Evolutionary conservation across 495 filamentous ascomycete species (phyloP).

Genomic region (Patellaria atrata): DNA sequence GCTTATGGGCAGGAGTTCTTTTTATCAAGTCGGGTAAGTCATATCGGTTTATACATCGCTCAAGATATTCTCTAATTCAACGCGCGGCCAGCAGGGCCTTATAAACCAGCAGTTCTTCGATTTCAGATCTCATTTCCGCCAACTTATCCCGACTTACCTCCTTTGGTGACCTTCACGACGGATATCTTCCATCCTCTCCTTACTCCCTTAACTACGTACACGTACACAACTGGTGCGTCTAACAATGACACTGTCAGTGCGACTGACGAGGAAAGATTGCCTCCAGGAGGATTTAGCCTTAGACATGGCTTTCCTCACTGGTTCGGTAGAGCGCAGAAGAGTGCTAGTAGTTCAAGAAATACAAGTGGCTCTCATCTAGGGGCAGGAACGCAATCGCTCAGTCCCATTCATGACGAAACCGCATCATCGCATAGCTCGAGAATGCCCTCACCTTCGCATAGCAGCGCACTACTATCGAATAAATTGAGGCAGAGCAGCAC

Average conservation of each 20-base stretch:
- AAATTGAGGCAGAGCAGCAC: too few relatives aligned
- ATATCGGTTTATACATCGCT: neutral
- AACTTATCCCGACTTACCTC: slow-evolving; percentile 63
- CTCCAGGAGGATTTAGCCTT: slow-evolving; percentile 77
- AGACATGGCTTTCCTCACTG: slow-evolving; percentile 80
- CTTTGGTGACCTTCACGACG: slow-evolving; percentile 70
- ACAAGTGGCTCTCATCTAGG: slow-evolving; percentile 21
- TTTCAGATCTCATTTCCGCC: slow-evolving; percentile 81
- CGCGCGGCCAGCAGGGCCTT: slow-evolving; percentile 64
- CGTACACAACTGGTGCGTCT: slow-evolving; percentile 62
- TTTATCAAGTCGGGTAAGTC: slow-evolving; percentile 84
- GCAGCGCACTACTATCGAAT: too few relatives aligned
- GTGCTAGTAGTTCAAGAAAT: slow-evolving; percentile 18
- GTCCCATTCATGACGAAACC: slow-evolving; percentile 3
- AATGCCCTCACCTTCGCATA: too few relatives aligned
- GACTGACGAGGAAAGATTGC: slow-evolving; percentile 63
- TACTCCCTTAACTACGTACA: slow-evolving; percentile 78
- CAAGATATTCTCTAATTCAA: neutral
- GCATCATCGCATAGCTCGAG: neutral
- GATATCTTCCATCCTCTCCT: slow-evolving; percentile 93
- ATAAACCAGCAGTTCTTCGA: slow-evolving; percentile 72
- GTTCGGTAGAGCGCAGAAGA: slow-evolving; percentile 42
- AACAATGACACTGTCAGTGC: slow-evolving; percentile 61
- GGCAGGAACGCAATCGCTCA: slow-evolving; percentile 5
- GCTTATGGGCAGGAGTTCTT: slow-evolving; percentile 74